phyloP scores from a whole-genome alignment of 345 rosid species.

The Cardamine occulta region DNA sequence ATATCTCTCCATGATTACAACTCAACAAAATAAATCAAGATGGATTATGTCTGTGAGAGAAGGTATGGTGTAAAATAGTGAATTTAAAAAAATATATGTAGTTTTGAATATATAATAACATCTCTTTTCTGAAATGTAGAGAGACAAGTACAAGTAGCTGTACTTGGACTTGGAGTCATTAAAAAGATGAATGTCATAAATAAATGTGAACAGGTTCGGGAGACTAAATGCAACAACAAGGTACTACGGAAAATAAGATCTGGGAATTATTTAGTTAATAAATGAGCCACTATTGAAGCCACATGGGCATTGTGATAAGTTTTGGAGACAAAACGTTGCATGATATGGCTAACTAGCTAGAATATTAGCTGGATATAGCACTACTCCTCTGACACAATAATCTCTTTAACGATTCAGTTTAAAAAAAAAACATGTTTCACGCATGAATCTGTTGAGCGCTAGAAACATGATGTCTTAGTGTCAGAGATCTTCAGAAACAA shows the following conservation, averaged over 20 bases:
- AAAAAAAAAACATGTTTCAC: constrained; percentile 26
- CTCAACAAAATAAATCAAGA: constrained; percentile 9
- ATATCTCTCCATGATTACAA: constrained; percentile 7
- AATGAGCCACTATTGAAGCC: constrained; percentile 39
- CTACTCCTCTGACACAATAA: constrained; percentile 33
- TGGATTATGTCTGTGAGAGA: not conserved
- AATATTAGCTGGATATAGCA: constrained; percentile 37
- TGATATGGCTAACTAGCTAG: constrained; percentile 33
- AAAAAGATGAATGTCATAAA: constrained; percentile 29
- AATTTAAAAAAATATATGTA: not conserved
- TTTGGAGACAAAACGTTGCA: constrained; percentile 42
- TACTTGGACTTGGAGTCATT: constrained; percentile 36
- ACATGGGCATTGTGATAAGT: constrained; percentile 44
- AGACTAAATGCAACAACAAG: constrained; percentile 36
- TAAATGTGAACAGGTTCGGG: constrained; percentile 35
- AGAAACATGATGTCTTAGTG: constrained; percentile 32
- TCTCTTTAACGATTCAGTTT: constrained; percentile 36
- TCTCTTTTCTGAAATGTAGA: constrained; percentile 24
- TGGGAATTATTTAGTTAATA: constrained; percentile 26
- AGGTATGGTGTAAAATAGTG: constrained; percentile 6
- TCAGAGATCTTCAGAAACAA: constrained; percentile 28
- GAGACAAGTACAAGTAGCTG: constrained; percentile 44
- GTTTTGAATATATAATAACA: constrained; percentile 16
- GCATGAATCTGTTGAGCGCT: constrained; percentile 35
- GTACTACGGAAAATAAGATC: constrained; percentile 43